Percentiles rank a stretch among this genome's conserved stretches.
These are phyloP conservation scores for Lablab purpureus DNA, from an alignment of 306 rosid species.

Conservation along the genomic window DNA sequence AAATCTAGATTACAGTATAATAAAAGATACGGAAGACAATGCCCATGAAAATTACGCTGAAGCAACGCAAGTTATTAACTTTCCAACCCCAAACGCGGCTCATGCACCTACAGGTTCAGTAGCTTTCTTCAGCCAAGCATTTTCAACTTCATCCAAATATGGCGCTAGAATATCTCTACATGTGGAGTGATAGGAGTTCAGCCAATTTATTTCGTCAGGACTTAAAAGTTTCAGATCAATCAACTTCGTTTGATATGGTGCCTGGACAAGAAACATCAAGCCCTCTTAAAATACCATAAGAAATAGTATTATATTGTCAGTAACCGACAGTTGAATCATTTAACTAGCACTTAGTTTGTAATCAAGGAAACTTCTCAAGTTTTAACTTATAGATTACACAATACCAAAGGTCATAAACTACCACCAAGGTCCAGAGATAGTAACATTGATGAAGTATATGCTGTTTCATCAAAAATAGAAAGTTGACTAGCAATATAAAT, in stretches of 20 bases:
- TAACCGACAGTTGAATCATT: neutral
- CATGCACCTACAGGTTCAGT: slow-evolving; percentile 74
- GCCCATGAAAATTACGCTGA: slow-evolving; percentile 24
- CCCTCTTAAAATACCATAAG: slow-evolving; percentile 26
- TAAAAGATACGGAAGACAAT: slow-evolving; percentile 27
- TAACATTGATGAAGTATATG: neutral
- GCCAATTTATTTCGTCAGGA: slow-evolving; percentile 82
- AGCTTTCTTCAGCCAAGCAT: slow-evolving; percentile 86
- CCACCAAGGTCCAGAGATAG: neutral
- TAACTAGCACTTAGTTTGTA: neutral
- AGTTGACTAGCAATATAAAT: slow-evolving; percentile 16
- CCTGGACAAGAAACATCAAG: slow-evolving; percentile 59
- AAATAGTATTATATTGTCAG: slow-evolving; percentile 3
- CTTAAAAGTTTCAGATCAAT: slow-evolving; percentile 70
- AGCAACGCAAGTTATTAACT: neutral
- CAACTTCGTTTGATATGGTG: slow-evolving; percentile 90
- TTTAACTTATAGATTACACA: neutral
- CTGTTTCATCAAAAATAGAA: slow-evolving; percentile 1
- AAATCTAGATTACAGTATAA: slow-evolving; percentile 11
- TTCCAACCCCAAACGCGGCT: slow-evolving; percentile 32
- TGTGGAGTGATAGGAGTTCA: slow-evolving; percentile 80
- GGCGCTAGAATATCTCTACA: slow-evolving; percentile 81
- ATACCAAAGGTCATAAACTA: slow-evolving; percentile 11
- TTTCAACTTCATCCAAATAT: slow-evolving; percentile 72
- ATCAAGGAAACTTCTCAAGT: slow-evolving; percentile 6